Evolutionary conservation across 306 rosid species (phyloP).

Genomic region (Acacia acuminata): DNA sequence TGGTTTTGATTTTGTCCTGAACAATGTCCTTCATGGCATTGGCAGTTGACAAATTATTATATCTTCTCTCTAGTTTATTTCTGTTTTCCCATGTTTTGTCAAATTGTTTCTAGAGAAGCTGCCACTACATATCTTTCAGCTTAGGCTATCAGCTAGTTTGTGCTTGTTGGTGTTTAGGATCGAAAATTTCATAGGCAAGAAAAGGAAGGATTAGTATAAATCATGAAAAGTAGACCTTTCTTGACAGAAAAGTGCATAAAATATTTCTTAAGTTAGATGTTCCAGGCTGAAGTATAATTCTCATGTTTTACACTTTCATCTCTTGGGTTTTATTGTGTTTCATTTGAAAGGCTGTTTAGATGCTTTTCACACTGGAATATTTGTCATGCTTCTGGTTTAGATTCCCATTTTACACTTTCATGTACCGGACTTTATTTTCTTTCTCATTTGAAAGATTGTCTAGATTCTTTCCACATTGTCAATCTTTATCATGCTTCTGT

Average conservation of each 20-base stretch:
- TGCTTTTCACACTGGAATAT: not conserved
- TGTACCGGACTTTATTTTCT: not conserved
- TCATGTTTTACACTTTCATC: not conserved
- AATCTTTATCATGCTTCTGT: not conserved
- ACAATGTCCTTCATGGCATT: conserved; percentile 2
- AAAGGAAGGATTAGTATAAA: not conserved
- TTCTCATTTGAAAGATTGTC: not conserved
- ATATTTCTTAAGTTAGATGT: not conserved
- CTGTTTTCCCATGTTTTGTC: not conserved
- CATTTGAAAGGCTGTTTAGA: not conserved
- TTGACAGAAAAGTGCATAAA: not conserved
- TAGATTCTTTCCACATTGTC: too few species aligned
- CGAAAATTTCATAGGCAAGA: not conserved
- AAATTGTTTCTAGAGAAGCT: not conserved
- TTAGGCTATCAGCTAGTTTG: not conserved
- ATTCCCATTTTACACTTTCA: not conserved
- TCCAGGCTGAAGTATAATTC: not conserved
- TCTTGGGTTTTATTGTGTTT: not conserved
- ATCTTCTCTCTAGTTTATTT: conserved; percentile 4
- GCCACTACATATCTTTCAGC: not conserved
- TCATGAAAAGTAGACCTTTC: not conserved
- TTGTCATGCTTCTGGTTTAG: not conserved
- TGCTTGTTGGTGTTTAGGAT: not conserved
- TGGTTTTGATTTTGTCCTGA: not conserved
- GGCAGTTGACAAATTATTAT: not conserved